Conservation (phyloP, 73 alveolate species). For the Paramecium bursaria region DNA sequence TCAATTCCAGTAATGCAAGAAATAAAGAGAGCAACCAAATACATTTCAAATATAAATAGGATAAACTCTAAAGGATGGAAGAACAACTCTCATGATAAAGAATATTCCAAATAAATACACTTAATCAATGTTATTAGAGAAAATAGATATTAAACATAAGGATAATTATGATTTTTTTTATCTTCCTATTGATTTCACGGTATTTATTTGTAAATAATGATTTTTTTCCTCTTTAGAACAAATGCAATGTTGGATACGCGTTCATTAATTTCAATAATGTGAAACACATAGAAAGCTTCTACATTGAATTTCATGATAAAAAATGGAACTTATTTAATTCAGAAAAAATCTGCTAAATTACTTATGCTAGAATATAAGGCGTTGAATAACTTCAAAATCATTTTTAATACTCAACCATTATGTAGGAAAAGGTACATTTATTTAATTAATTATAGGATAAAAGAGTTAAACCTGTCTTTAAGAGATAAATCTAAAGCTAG, state of each 20-base stretch:
- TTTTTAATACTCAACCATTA: slow-evolving; percentile 75
- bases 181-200: slow-evolving; percentile 91
- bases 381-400: slow-evolving; percentile 76
- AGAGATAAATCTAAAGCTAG: slow-evolving; percentile 22
- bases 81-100: slow-evolving; percentile 94
- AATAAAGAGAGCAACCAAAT: too few species aligned
- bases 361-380: slow-evolving; percentile 92
- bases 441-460: background rate
- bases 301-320: slow-evolving; percentile 78
- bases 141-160: slow-evolving; percentile 79
- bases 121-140: slow-evolving; percentile 76
- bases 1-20: too few species aligned
- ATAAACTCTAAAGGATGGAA: slow-evolving; percentile 44
- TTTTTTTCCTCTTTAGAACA: slow-evolving; percentile 65
- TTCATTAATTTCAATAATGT: slow-evolving; percentile 87
- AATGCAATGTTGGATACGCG: slow-evolving; percentile 94
- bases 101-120: slow-evolving; percentile 97
- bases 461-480: slow-evolving; percentile 46
- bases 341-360: slow-evolving; percentile 82
- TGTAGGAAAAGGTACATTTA: slow-evolving; percentile 57
- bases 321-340: slow-evolving; percentile 87
- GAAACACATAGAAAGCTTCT: slow-evolving; percentile 80
- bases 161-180: slow-evolving; percentile 89
- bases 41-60: background rate
- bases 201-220: too few species aligned